These are phyloP conservation scores for Raphanus hybrid DNA, from an alignment of 441 rosid species.

Conservation along the genomic window DNA sequence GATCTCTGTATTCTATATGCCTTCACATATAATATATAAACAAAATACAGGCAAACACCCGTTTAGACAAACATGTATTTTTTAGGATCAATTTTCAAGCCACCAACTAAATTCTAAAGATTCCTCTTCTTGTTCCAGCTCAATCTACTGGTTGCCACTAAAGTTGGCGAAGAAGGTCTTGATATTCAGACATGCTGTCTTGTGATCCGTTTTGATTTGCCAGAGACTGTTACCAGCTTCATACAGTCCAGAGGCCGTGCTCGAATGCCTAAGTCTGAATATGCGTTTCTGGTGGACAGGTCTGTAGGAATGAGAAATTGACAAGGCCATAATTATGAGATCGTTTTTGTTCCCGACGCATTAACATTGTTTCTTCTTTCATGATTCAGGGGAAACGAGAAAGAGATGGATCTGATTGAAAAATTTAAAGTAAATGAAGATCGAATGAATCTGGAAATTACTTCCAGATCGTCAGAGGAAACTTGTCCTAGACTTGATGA, in stretches of 20 bases:
- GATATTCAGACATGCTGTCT: conserved; percentile 99
- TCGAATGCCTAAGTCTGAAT: conserved; percentile 95
- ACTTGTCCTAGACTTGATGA: conserved; percentile 56
- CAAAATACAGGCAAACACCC: conserved; percentile 4
- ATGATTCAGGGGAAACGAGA: conserved; percentile 72
- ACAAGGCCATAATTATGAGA: conserved; percentile 23
- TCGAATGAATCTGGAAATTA: conserved; percentile 80
- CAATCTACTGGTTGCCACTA: conserved; percentile 95
- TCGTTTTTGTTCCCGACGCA: conserved; percentile 14
- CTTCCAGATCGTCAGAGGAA: conserved; percentile 68
- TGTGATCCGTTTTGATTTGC: conserved; percentile 96
- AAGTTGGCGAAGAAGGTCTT: conserved; percentile 99
- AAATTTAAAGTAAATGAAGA: conserved; percentile 65
- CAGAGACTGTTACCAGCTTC: conserved; percentile 96
- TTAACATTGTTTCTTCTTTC: conserved; percentile 37
- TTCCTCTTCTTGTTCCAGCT: conserved; percentile 59
- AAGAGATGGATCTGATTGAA: conserved; percentile 74
- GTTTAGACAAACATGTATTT: conserved; percentile 18
- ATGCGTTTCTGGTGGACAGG: conserved; percentile 97
- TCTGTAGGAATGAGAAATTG: conserved; percentile 42
- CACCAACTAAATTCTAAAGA: conserved; percentile 17
- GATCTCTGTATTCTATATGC: not conserved
- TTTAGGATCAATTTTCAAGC: conserved; percentile 21
- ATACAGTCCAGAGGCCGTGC: conserved; percentile 99
- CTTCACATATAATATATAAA: conserved; percentile 8